These are phyloP conservation scores for Paramecium sonneborni DNA, from an alignment of 73 alveolate species.

Conservation along the genomic window DNA sequence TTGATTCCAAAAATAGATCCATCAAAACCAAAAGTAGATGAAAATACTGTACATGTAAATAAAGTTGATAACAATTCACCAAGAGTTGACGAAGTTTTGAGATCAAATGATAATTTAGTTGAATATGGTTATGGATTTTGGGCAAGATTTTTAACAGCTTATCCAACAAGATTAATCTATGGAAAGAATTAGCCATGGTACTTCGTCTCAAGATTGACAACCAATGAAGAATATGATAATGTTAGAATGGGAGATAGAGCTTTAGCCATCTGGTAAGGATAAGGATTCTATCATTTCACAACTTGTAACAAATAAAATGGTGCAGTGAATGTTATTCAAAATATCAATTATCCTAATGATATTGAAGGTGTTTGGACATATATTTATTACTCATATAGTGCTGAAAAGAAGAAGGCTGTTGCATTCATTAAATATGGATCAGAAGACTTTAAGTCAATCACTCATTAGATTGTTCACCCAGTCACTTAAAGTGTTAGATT, in stretches of 20 bases:
- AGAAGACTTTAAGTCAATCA: neutral
- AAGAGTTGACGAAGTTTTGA: neutral
- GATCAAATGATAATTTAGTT: neutral
- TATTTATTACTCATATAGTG: constrained; percentile 53
- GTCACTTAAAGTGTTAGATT: constrained; percentile 18
- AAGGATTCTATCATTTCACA: constrained; percentile 49
- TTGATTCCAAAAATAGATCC: constrained; percentile 40
- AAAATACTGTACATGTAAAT: constrained; percentile 12
- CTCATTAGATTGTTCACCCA: constrained; percentile 35
- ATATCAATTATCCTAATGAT: constrained; percentile 48
- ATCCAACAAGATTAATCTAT: neutral
- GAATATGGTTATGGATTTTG: constrained; percentile 61
- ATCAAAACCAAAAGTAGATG: constrained; percentile 25
- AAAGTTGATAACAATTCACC: constrained; percentile 24
- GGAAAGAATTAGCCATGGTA: constrained; percentile 55
- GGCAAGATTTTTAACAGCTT: constrained; percentile 44
- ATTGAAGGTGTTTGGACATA: constrained; percentile 65
- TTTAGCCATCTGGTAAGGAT: constrained; percentile 59
- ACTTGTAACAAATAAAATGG: constrained; percentile 27
- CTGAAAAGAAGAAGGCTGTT: constrained; percentile 21
- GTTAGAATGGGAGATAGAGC: constrained; percentile 59
- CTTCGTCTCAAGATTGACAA: constrained; percentile 36
- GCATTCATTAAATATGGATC: constrained; percentile 39
- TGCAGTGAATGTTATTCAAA: neutral
- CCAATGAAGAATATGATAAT: constrained; percentile 24